phyloP scores from a whole-genome alignment of 2,329 filamentous ascomycete genomes.

The Ophiocordyceps camponoti-leonardi region DNA sequence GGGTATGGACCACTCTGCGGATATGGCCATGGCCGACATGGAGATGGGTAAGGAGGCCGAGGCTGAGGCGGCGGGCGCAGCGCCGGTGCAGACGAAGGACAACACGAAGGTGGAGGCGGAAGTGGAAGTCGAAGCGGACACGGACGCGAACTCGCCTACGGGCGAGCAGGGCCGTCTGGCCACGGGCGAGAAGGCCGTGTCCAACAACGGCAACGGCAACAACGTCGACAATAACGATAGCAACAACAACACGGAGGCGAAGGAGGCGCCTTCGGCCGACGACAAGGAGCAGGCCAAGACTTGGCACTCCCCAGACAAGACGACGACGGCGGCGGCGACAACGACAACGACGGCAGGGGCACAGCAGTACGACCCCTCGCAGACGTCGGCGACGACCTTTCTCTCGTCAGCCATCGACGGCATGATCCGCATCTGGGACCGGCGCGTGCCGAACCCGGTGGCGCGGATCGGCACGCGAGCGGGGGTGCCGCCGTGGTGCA shows the following conservation, averaged over 20 bases:
- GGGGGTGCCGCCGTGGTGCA: slow-evolving; percentile 86
- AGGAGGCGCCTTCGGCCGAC: not conserved
- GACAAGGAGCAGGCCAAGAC: slow-evolving; percentile 4
- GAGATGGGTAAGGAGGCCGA: slow-evolving; percentile 8
- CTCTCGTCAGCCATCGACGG: slow-evolving; percentile 80
- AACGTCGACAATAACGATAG: too few relatives aligned
- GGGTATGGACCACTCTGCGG: slow-evolving; percentile 23
- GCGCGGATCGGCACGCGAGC: slow-evolving; percentile 61
- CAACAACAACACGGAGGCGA: not conserved
- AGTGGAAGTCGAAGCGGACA: too few relatives aligned
- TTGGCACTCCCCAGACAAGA: slow-evolving; percentile 13
- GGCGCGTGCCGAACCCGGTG: slow-evolving; percentile 56
- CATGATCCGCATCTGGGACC: slow-evolving; percentile 83
- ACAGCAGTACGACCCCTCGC: slow-evolving; percentile 32
- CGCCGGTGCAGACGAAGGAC: not conserved
- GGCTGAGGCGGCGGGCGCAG: slow-evolving; percentile 1
- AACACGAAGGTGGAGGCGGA: too few relatives aligned
- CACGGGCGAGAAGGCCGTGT: not conserved
- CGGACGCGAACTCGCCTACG: not conserved
- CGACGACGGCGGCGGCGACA: slow-evolving; percentile 7
- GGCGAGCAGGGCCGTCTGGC: not conserved
- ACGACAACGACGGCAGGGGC: slow-evolving; percentile 13
- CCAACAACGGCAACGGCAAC: too few relatives aligned
- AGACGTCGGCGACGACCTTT: slow-evolving; percentile 63
- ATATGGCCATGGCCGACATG: slow-evolving; percentile 23